Base-by-base conservation (phyloP, 805 yeast genomes). In the Ogataea zsoltii region DNA sequence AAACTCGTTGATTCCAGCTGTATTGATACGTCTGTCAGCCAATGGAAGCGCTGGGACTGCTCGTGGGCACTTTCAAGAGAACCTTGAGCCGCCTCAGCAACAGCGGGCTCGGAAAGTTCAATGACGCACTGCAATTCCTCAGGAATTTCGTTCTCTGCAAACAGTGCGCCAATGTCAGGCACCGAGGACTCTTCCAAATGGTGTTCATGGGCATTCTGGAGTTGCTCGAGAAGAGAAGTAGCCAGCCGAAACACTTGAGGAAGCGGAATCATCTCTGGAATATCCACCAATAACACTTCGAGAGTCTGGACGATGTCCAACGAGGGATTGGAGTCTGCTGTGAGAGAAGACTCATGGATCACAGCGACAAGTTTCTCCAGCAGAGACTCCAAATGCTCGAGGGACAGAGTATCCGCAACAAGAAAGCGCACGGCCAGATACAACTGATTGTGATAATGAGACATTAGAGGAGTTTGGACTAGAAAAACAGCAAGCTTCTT, bases 101-200 rank as follows among this genome's bases (percentile, higher is more conserved):
- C 38, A 4, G 3, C 21, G 7, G 9, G 14, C 14, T 45, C 45
- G 4, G 44, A 23, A 6, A 40, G 23, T 14, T 16, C 33, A 13
- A 35, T 11, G 13, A 45, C 37, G 14, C 26, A 29, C 10, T 30
- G 30, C n/a, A 45, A 14, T 36, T 34, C 45, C 4, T 17, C 33
- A 9, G 48, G 48, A 15, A 45, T 28, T 3, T 6, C 38, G 30
- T 23, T 25, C 12, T 25, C 30, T 7, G 26, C 36, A 21, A 41
- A 45, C 25, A 42, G 16, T 7, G 30, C 38, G 12, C 21, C 21
- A 13, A 46, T 35, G n/a, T 40, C 38, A 33, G 38, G 36, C 21
- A 32, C 16, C 7, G 16, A 9, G n/a, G 38, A 11, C 3, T 19
- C 33, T 12, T 33, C 44, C 12, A 17, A 13, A 13, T 28, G n/a